Base-by-base conservation (phyloP, 768 basidiomycete species). In the Russula earlei region DNA sequence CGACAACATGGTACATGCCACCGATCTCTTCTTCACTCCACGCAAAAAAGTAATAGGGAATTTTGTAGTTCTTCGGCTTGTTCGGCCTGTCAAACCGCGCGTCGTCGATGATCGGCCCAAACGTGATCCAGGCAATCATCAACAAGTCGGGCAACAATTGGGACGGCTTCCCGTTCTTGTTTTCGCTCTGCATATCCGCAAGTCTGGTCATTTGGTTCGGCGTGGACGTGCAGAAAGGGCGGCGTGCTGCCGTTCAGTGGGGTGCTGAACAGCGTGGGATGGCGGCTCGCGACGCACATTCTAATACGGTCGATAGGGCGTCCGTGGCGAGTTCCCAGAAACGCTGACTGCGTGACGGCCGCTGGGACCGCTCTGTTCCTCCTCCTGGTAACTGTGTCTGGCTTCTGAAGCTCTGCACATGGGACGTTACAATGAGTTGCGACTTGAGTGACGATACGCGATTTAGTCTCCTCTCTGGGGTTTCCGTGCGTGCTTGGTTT, bases 41-140 rank as follows among this genome's bases (percentile, higher is more conserved):
- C n/a, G n/a, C n/a, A n/a, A n/a, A n/a, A n/a, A n/a, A n/a, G n/a
- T n/a, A n/a, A n/a, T n/a, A n/a, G n/a, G n/a, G n/a, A n/a, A n/a
- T n/a, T n/a, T n/a, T 17, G 9, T 64, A 89, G 83, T 92, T 91
- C 71, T 93, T 92, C 67, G 87, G 90, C 3, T 77, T 94, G 22
- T 56, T 34, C 24, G 55, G 55, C 2, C n/a, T 56, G 55, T 41
- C 50, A 14, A 52, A 34, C 17, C 80, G 87, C 11, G 87, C 87
- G 0, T 89, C 86, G n/a, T 86, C 84, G 2, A 87, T 90, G 79
- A 82, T 91, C 42, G 90, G 89, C 0, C 88, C 89, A 0, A 91
- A 87, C 59, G 87, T 91, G 9, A 83, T 91, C 37, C 86, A 90
- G 66, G 86, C 81, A 3, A 89, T 91, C 65, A 90, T 92, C 55